phyloP scores from a whole-genome alignment of 257 asterid species.

The Solanum virginianum region DNA sequence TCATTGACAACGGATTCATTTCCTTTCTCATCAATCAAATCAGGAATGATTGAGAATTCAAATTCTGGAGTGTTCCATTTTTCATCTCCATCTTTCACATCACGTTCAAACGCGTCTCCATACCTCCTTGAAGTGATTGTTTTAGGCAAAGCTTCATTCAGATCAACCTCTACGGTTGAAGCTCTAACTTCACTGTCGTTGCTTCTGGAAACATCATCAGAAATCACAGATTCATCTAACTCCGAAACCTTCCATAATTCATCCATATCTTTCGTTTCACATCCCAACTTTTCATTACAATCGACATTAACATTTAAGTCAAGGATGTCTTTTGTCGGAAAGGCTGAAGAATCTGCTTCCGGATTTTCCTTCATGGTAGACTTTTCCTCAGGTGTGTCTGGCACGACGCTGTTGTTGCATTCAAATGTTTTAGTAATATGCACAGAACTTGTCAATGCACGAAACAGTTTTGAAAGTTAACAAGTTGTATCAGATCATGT shows the following conservation, averaged over 20 bases:
- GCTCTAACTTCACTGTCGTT: slow-evolving; percentile 3
- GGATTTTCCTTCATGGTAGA: slow-evolving; percentile 35
- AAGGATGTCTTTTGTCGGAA: slow-evolving; percentile 18
- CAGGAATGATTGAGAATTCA: slow-evolving; percentile 7
- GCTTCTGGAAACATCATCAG: slow-evolving; percentile 12
- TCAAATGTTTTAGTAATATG: slow-evolving; percentile 12
- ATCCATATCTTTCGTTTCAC: slow-evolving; percentile 11
- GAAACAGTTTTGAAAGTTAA: background rate
- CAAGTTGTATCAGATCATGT: background rate
- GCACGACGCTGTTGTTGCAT: slow-evolving; percentile 21
- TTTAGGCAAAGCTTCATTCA: background rate
- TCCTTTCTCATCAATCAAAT: slow-evolving; percentile 1
- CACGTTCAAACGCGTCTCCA: background rate
- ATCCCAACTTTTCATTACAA: slow-evolving; percentile 4
- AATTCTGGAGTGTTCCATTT: slow-evolving; percentile 12
- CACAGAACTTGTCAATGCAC: background rate
- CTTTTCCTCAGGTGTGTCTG: slow-evolving; percentile 24
- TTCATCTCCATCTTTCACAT: slow-evolving; percentile 9
- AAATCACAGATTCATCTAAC: slow-evolving; percentile 1
- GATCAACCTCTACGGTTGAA: slow-evolving; percentile 8
- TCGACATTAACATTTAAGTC: slow-evolving; percentile 17
- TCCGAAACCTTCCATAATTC: slow-evolving; percentile 14
- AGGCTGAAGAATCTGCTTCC: slow-evolving; percentile 15
- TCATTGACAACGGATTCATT: slow-evolving; percentile 12
- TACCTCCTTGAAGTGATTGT: background rate